A percentile compares a stretch with the other conserved stretches of the same genome.
These are phyloP conservation scores for Xylaria arbuscula DNA, from an alignment of 2,329 filamentous ascomycete species.

Conservation along the genomic window DNA sequence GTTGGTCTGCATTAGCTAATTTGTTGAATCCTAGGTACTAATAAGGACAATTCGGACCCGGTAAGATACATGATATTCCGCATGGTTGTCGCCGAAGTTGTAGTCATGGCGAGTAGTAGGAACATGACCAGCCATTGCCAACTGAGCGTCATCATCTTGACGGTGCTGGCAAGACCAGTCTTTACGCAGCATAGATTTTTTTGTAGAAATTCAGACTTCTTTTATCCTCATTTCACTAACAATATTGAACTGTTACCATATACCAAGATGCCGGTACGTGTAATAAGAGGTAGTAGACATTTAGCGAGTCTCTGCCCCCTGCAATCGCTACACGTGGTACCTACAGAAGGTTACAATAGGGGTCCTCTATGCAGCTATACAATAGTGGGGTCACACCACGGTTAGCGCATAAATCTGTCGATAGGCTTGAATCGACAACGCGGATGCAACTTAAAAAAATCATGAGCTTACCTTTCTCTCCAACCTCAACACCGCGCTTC, in stretches of 20 bases:
- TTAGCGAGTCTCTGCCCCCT: neutral
- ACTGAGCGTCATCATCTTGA: conserved; percentile 20
- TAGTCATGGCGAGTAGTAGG: conserved; percentile 33
- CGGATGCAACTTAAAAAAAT: neutral
- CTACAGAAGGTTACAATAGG: too few species aligned
- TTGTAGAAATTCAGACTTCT: neutral
- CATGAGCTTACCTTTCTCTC: neutral
- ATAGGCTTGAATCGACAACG: neutral
- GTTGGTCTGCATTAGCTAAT: conserved; percentile 7
- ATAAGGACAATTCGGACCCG: conserved; percentile 39
- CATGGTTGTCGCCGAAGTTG: conserved; percentile 38
- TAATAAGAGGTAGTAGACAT: neutral
- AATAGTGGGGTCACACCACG: neutral
- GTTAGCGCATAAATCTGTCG: neutral
- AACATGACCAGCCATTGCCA: conserved; percentile 32
- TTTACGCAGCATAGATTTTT: neutral
- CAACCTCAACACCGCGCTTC: neutral
- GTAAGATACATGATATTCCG: conserved; percentile 52
- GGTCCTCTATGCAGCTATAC: conserved; percentile 3
- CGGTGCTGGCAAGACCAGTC: neutral
- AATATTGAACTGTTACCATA: too few species aligned
- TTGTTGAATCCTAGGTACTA: neutral
- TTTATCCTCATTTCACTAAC: neutral
- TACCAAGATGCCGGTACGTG: neutral
- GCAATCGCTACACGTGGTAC: neutral